phyloP scores from a whole-genome alignment of 371 early-diverging fungal genomes.

The Mycotypha africana region DNA sequence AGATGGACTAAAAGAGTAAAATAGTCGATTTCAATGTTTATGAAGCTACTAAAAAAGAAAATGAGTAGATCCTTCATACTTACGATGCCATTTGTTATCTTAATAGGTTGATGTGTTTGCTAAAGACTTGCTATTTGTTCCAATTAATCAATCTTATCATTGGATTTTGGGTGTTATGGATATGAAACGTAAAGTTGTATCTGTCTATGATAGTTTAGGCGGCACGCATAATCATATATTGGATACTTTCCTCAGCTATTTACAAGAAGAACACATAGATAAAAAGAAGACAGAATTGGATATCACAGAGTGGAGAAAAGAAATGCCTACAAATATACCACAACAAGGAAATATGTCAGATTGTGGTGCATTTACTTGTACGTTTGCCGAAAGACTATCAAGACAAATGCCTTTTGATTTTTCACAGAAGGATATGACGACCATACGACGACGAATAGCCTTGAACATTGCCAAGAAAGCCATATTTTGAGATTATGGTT shows the following conservation, averaged over 20 bases:
- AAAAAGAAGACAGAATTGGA: slow-evolving; percentile 64
- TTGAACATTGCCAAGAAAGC: slow-evolving; percentile 62
- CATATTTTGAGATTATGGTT: no score
- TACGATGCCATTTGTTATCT: no score
- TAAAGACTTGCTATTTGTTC: slow-evolving; percentile 77
- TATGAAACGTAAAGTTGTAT: slow-evolving; percentile 60
- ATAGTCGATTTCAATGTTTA: neutral
- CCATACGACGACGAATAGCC: slow-evolving; percentile 68
- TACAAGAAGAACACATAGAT: slow-evolving; percentile 69
- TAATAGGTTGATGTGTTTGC: slow-evolving; percentile 70
- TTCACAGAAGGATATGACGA: slow-evolving; percentile 66
- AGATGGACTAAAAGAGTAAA: slow-evolving; percentile 80
- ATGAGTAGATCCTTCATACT: no score
- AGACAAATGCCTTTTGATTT: slow-evolving; percentile 64
- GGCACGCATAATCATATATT: slow-evolving; percentile 54
- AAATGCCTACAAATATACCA: slow-evolving; percentile 74
- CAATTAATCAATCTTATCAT: slow-evolving; percentile 85
- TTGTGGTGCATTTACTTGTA: slow-evolving; percentile 96
- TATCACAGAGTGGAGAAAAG: slow-evolving; percentile 60
- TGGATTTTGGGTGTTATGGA: slow-evolving; percentile 87
- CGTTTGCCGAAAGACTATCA: slow-evolving; percentile 77
- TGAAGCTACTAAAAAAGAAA: no score
- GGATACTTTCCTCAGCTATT: slow-evolving; percentile 56
- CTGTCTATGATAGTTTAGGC: slow-evolving; percentile 85
- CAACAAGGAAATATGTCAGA: slow-evolving; percentile 88